phyloP scores from a whole-genome alignment of 805 yeast species.

The Cyberlindnera mississippiensis region DNA sequence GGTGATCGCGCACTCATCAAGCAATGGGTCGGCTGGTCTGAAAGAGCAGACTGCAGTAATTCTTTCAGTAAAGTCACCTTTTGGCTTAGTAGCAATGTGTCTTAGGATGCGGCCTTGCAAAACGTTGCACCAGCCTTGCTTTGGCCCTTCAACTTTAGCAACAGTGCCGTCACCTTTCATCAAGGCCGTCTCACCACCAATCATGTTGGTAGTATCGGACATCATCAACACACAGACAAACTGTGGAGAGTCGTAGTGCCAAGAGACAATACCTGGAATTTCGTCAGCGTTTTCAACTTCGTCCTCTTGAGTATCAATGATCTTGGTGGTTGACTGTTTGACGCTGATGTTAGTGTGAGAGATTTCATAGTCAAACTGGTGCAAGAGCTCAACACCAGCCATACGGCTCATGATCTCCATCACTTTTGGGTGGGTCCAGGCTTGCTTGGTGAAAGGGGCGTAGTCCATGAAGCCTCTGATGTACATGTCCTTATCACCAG shows the following conservation, averaged over 20 bases:
- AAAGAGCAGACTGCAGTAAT: slow-evolving; percentile 41
- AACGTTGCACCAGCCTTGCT: slow-evolving; percentile 47
- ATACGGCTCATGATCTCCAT: slow-evolving; percentile 48
- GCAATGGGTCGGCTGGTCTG: slow-evolving; percentile 36
- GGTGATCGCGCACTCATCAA: slow-evolving; percentile 38
- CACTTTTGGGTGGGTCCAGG: slow-evolving; percentile 59
- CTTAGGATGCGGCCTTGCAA: slow-evolving; percentile 43
- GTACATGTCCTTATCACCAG: slow-evolving; percentile 44
- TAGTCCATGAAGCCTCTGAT: slow-evolving; percentile 46
- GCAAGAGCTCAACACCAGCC: slow-evolving; percentile 38
- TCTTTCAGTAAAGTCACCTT: slow-evolving; percentile 35
- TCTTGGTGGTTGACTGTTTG: slow-evolving; percentile 26
- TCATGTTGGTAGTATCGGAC: slow-evolving; percentile 52
- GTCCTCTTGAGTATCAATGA: slow-evolving; percentile 5
- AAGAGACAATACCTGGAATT: slow-evolving; percentile 53
- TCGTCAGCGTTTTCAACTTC: slow-evolving; percentile 12
- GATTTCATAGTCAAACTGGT: slow-evolving; percentile 45
- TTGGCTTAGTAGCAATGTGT: slow-evolving; percentile 46
- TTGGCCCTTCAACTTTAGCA: slow-evolving; percentile 36
- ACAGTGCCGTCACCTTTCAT: slow-evolving; percentile 31
- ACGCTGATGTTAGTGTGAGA: slow-evolving; percentile 50
- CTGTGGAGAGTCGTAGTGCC: slow-evolving; percentile 65
- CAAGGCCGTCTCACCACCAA: slow-evolving; percentile 58
- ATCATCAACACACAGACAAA: slow-evolving; percentile 63
- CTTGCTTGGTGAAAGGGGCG: slow-evolving; percentile 50